Percentiles rank a stretch among this genome's conserved stretches.
Conservation (phyloP, 2,329 filamentous ascomycete genomes). For the Fusarium sp. region DNA sequence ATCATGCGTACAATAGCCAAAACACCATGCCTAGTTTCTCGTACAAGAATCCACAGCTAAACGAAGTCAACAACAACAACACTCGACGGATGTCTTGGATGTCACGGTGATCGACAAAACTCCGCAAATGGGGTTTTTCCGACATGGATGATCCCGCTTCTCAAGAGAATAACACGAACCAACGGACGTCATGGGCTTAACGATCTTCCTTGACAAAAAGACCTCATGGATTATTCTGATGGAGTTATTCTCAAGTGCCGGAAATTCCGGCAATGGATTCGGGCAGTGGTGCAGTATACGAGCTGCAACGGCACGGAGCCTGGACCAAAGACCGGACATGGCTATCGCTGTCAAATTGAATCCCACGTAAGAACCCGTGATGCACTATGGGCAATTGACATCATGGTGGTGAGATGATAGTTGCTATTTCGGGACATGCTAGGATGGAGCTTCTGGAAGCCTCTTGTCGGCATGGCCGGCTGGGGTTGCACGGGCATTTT, state of each 20-base stretch:
- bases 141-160: slow-evolving; percentile 30
- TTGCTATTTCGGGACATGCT: slow-evolving; percentile 35
- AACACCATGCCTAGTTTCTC: slow-evolving; percentile 1
- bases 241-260: slow-evolving; percentile 21
- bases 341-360: slow-evolving; percentile 1
- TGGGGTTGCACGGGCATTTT: slow-evolving; percentile 24
- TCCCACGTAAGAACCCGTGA: slow-evolving; percentile 16
- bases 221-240: slow-evolving; percentile 18
- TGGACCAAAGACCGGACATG: neutral
- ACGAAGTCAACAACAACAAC: too few relatives aligned
- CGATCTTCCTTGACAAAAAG: slow-evolving; percentile 19
- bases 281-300: slow-evolving; percentile 8
- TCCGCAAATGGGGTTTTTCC: slow-evolving; percentile 34
- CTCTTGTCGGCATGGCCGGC: slow-evolving; percentile 25
- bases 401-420: slow-evolving; percentile 43
- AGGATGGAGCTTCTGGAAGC: slow-evolving; percentile 20
- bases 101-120: slow-evolving; percentile 21
- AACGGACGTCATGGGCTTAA: slow-evolving; percentile 31
- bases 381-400: slow-evolving; percentile 38
- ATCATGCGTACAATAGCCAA: neutral
- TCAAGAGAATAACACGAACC: slow-evolving; percentile 30
- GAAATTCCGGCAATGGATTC: slow-evolving; percentile 19
- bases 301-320: slow-evolving; percentile 5
- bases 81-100: slow-evolving; percentile 7
- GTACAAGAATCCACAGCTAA: neutral